Conservation (phyloP, 2,329 filamentous ascomycete genomes). For the Hymenoscyphus fructigenus region DNA sequence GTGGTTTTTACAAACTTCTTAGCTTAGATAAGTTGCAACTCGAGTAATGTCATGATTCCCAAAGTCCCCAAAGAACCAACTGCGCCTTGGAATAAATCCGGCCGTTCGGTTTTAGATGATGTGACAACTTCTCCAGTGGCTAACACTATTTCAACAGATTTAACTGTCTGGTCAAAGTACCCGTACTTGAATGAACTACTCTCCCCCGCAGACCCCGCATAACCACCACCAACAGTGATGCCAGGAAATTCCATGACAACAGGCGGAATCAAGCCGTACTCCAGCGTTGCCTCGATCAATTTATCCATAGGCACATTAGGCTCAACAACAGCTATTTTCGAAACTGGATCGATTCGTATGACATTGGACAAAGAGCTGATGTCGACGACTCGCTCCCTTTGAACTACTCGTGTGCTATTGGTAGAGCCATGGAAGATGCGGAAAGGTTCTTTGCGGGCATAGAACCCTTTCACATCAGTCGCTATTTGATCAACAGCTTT, state of each 20-base stretch:
- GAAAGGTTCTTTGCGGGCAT: slow-evolving; percentile 46
- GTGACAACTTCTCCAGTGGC: slow-evolving; percentile 49
- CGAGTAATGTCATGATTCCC: slow-evolving; percentile 57
- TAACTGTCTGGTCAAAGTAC: slow-evolving; percentile 59
- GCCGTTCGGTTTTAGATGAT: slow-evolving; percentile 43
- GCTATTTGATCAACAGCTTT: slow-evolving; percentile 45
- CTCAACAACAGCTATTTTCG: slow-evolving; percentile 52
- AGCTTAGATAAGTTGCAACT: slow-evolving; percentile 53
- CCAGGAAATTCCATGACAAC: slow-evolving; percentile 70
- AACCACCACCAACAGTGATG: slow-evolving; percentile 65
- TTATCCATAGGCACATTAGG: slow-evolving; percentile 67
- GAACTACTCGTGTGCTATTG: slow-evolving; percentile 44
- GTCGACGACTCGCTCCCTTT: slow-evolving; percentile 38
- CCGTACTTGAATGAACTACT: slow-evolving; percentile 63
- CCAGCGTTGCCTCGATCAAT: slow-evolving; percentile 54
- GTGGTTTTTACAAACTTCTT: slow-evolving; percentile 52
- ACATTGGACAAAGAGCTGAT: slow-evolving; percentile 45
- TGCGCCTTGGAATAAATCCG: slow-evolving; percentile 47
- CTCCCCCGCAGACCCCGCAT: slow-evolving; percentile 62
- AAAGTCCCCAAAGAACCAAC: slow-evolving; percentile 57
- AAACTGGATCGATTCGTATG: slow-evolving; percentile 40
- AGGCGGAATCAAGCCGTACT: slow-evolving; percentile 53
- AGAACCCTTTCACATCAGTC: slow-evolving; percentile 44
- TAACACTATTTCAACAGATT: slow-evolving; percentile 41
- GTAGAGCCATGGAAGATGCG: slow-evolving; percentile 54